Base-by-base conservation (phyloP, 768 basidiomycete genomes). In the Boletus rubropictus region DNA sequence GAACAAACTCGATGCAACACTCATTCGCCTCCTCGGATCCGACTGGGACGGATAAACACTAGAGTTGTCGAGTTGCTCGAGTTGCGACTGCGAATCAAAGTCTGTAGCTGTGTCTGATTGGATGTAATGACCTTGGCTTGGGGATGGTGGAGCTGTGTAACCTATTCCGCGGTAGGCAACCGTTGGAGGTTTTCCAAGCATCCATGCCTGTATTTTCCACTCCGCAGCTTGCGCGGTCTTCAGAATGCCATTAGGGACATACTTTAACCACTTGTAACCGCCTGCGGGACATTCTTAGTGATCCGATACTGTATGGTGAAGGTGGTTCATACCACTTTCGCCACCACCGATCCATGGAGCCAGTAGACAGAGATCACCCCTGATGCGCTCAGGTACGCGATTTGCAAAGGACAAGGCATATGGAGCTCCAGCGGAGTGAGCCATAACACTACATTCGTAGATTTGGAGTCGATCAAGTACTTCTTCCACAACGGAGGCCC, bases 171-270 rank as follows among this genome's bases (percentile, higher is more conserved):
- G 79, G 58, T 83, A 91, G 1, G 86, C 76, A 34, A 91, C 73
- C 2, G 84, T 82, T 9, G 93, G 94, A 15, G 91, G 89, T 59
- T 97, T 97, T 53, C 95, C 96, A 25, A 99, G 79, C 84, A 90
- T 89, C 89, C 94, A 98, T 0, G 89, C 88, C 60, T 96, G 92
- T 37, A 98, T 74, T 65, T 87, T 91, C 93, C 93, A 97, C 61
- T 99, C 95, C 0, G 95, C 95, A 4, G 92, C 89, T 65, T 95
- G 93, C 1, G 93, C 95, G 0, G 93, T 93, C 71, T 89, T 92
- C 53, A 99, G 73, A 32, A 99, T 80, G 24, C 88, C 83, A 50
- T 88, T 89, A 1, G 95, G 95, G 6, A 99, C 88, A 62, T 93
- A 98, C 67, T 93, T 95, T 43, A 99, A 76, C 92, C 93, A 97